Base-by-base conservation (phyloP, 2,329 filamentous ascomycete species). In the Mycocentrospora acerina region DNA sequence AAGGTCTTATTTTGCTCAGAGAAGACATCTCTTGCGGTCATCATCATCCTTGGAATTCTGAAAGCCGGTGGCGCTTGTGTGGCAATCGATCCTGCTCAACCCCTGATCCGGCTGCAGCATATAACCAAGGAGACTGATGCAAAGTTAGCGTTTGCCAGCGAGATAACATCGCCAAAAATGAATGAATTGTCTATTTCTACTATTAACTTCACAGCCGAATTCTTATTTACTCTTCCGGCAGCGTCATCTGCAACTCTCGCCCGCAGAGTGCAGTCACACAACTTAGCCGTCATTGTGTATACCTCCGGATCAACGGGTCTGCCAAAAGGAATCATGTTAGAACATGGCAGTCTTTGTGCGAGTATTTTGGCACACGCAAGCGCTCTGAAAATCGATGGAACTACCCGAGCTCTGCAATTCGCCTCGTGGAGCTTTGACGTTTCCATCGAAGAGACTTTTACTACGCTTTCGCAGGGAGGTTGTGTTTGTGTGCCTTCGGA, bases 141-240 rank as follows among this genome's bases (percentile, higher is more conserved):
- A n/a, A n/a, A n/a, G n/a, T n/a, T n/a, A n/a, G n/a, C n/a, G n/a
- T n/a, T n/a, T n/a, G n/a, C n/a, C n/a, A n/a, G n/a, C n/a, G n/a
- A n/a, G n/a, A n/a, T n/a, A n/a, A n/a, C n/a, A n/a, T n/a, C n/a
- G n/a, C n/a, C n/a, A n/a, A n/a, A n/a, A n/a, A n/a, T n/a, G n/a
- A n/a, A n/a, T n/a, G n/a, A n/a, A n/a, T n/a, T n/a, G n/a, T n/a
- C n/a, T n/a, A n/a, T n/a, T 13, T 26, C 33, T 29, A 28, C 26
- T 43, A 41, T 32, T 11, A 82, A 91, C 3, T 91, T 86, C 62
- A 91, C 86, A 0, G 88, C 85, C n/a, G 88, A n/a, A n/a, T n/a
- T n/a, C n/a, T n/a, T n/a, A n/a, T 88, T 2, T 89, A 82, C 16
- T 91, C 86, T 0, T 88, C 34, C 15, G 9, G 26, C 10, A 18